phyloP scores from a whole-genome alignment of 495 filamentous ascomycete species.

The Echria macrotheca region DNA sequence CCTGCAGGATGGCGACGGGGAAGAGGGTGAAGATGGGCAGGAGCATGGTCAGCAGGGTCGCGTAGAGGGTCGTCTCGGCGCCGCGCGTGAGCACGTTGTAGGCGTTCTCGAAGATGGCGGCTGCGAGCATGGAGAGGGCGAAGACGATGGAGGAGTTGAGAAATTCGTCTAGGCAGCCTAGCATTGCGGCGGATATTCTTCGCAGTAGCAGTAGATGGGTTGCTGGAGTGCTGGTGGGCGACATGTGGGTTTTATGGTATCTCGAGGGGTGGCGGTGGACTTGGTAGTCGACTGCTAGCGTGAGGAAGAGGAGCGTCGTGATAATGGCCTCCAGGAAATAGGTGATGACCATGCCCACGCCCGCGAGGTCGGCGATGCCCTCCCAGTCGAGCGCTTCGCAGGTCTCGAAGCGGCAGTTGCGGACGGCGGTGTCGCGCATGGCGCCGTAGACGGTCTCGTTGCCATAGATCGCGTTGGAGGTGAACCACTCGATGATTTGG shows the following conservation, averaged over 20 bases:
- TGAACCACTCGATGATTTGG: conserved; percentile 8
- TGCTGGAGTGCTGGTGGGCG: neutral
- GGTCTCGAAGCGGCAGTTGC: conserved; percentile 1
- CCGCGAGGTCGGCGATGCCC: conserved; percentile 6
- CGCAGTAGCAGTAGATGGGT: neutral
- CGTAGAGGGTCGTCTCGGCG: conserved; percentile 1
- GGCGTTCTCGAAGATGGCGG: conserved; percentile 4
- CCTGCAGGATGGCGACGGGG: conserved; percentile 6
- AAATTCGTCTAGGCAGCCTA: conserved; percentile 1
- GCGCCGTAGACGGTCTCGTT: neutral
- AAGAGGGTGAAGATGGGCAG: conserved; percentile 3
- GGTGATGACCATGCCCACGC: conserved; percentile 7
- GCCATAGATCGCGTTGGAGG: neutral
- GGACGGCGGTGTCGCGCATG: neutral
- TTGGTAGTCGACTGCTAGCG: conserved; percentile 1
- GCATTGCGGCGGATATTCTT: conserved; percentile 3
- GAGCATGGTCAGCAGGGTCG: neutral
- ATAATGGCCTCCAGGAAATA: conserved; percentile 6
- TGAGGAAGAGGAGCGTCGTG: neutral
- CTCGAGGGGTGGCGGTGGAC: too few relatives aligned
- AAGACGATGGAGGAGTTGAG: conserved; percentile 7
- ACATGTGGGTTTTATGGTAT: too few relatives aligned
- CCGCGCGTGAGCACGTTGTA: neutral
- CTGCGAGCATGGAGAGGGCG: conserved; percentile 1
- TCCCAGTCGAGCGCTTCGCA: conserved; percentile 5